Base-by-base conservation (phyloP, 129 eudicot species). In the Ambrosia artemisiifolia region DNA sequence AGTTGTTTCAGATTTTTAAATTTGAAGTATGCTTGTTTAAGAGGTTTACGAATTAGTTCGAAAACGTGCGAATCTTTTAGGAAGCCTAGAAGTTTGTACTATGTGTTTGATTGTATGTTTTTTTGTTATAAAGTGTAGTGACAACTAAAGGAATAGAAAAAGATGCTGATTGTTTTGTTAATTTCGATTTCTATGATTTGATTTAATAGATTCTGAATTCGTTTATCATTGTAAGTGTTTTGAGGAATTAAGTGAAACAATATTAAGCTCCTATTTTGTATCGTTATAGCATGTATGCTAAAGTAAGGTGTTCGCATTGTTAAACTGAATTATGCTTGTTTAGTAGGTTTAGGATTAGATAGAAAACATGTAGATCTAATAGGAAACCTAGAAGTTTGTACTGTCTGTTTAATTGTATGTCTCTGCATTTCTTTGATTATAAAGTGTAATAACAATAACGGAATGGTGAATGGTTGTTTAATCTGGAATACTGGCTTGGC, bases 381-480 rank as follows among this genome's bases (percentile, higher is more conserved):
- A 48, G 63, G 63, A n/a, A 61, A 11, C 54, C 12, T 24, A 61
- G 14, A 48, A 10, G 34, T 44, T 36, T 20, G 36, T 55, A 11
- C 61, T 36, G 40, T 55, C 75, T 44, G 51, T n/a, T 40, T 17
- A 35, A 28, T 36, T 66, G 72, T 53, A 35, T 38, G 50, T 50
- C 36, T 59, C 13, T 34, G 20, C 50, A 33, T 63, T 36, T 51
- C 9, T 51, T 3, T 55, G 65, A 11, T 24, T 54, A 51, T 65
- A 11, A 28, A 30, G 67, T 55, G 73, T 75, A 43, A 73, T 44
- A 34, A 3, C 17, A 47, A 5, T 54, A 16, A 59, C 43, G 68
- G 74, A 67, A 43, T 55, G 16, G 61, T 5, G 19, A 33, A 36
- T 56, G 10, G 32, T 67, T 46, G 24, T 70, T 63, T 63, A 17